These are phyloP conservation scores for Teratosphaeria pseudoeucalypti DNA, from an alignment of 2,329 filamentous ascomycete species.

Conservation along the genomic window DNA sequence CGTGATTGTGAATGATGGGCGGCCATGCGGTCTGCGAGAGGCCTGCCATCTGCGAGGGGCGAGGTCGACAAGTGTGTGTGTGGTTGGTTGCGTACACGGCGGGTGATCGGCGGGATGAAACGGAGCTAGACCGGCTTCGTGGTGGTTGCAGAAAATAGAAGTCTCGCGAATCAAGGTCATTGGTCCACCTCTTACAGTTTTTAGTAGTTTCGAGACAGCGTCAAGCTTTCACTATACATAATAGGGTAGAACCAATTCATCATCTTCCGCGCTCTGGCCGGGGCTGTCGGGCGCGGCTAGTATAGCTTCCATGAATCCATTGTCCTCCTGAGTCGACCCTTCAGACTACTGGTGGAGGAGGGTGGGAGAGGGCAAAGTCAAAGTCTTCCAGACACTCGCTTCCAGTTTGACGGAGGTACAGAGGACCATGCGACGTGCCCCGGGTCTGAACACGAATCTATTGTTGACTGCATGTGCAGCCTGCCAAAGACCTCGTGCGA, in stretches of 20 bases:
- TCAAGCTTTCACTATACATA: no score
- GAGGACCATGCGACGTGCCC: not conserved
- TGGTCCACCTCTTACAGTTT: not conserved
- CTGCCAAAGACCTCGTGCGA: not conserved
- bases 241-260: no score
- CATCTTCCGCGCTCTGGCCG: not conserved
- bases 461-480: not conserved
- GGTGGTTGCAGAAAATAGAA: not conserved
- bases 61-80: not conserved
- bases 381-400: not conserved
- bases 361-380: not conserved
- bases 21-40: not conserved
- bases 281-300: not conserved
- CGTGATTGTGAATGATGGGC: not conserved
- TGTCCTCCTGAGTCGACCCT: not conserved
- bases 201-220: no score
- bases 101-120: not conserved
- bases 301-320: not conserved
- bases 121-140: not conserved
- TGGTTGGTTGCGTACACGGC: not conserved
- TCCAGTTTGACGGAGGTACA: not conserved
- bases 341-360: not conserved
- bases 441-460: not conserved
- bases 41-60: not conserved
- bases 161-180: not conserved